Evolutionary conservation across 129 eudicot species (phyloP), one percentile per base, ranked within the genome.

Genomic region (Lactuca saligna): DNA sequence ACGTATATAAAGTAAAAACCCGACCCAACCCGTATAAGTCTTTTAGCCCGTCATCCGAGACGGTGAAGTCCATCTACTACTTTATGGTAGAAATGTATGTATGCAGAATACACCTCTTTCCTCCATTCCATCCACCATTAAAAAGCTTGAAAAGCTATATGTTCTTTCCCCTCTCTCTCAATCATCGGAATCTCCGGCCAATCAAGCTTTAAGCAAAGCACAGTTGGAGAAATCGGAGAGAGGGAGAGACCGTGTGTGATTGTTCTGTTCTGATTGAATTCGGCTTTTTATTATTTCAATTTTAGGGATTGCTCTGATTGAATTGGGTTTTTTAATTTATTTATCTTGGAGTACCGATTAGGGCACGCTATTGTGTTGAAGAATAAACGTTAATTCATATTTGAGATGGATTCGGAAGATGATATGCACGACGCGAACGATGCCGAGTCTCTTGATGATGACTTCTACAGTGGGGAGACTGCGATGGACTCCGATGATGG

Each of bases 381-480:
- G 39, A 42, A 57, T 29, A 17, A 68, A 12, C 63, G 14, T 54
- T 37, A 38, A 20, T 68, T 55, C 11, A 16, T 10, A 14, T 60
- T 62, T 29, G 10, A 41, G 41, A 86, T 89, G 96, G 96, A 86
- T 46, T 89, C 94, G 1, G 94, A 84, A 58, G 96, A 89, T 42
- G 96, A 89, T 77, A 86, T 89, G 96, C 96, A 88, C 81, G 96
- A 88, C 29, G 93, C 89, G 46, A 84, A 84, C 65, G 91, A 86
- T 39, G 86, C 75, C 3, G 96, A 82, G 74, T 89, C 93, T 6
- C 16, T 79, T 3, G 96, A 89, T 44, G 96, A 88, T 17, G 85
- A 87, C 35, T 87, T 84, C 71, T 87, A 82, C 77, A 84, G 95
- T 77, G 91, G 91, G 20, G 95, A 83, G 63, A 84, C 85, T 51